phyloP scores from a whole-genome alignment of 2,329 filamentous ascomycete genomes.

The Verticillium nubilum region DNA sequence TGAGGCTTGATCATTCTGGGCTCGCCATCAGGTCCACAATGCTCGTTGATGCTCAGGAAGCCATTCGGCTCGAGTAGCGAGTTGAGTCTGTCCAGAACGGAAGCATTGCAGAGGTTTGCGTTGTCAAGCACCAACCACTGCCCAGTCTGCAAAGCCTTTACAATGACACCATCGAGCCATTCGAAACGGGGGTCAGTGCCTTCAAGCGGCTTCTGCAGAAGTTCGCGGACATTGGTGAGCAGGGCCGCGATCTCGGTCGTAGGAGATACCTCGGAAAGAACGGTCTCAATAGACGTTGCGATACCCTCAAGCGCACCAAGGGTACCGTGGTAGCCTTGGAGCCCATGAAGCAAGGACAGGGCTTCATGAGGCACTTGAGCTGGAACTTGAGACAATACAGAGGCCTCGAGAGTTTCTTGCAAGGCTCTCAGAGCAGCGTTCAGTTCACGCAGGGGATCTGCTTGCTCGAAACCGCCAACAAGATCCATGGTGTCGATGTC shows the following conservation, averaged over 20 bases:
- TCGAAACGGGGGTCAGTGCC: conserved; percentile 80
- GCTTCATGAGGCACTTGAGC: conserved; percentile 38
- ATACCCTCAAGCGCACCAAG: conserved; percentile 30
- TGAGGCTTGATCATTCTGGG: conserved; percentile 78
- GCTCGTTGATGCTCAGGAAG: conserved; percentile 85
- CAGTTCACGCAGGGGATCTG: conserved; percentile 71
- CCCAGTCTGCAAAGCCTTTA: conserved; percentile 79
- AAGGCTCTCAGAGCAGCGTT: conserved; percentile 49
- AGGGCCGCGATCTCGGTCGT: conserved; percentile 40
- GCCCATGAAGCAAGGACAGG: conserved; percentile 43
- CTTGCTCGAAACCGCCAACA: conserved; percentile 93
- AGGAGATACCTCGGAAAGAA: conserved; percentile 35
- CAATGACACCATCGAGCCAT: conserved; percentile 90
- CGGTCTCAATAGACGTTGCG: conserved; percentile 27
- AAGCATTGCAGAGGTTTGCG: conserved; percentile 92
- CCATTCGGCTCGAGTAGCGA: conserved; percentile 90
- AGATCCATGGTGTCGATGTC: conserved; percentile 97
- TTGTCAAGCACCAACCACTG: conserved; percentile 95
- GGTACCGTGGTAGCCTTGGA: conserved; percentile 38
- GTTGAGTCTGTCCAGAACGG: conserved; percentile 89
- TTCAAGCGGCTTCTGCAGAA: conserved; percentile 47
- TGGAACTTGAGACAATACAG: conserved; percentile 43
- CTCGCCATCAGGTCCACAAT: conserved; percentile 75
- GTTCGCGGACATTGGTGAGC: conserved; percentile 39
- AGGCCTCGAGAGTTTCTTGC: conserved; percentile 43